These are phyloP conservation scores for Umbellularia californica DNA, from an alignment of 164 flowering plant species.

Conservation along the genomic window DNA sequence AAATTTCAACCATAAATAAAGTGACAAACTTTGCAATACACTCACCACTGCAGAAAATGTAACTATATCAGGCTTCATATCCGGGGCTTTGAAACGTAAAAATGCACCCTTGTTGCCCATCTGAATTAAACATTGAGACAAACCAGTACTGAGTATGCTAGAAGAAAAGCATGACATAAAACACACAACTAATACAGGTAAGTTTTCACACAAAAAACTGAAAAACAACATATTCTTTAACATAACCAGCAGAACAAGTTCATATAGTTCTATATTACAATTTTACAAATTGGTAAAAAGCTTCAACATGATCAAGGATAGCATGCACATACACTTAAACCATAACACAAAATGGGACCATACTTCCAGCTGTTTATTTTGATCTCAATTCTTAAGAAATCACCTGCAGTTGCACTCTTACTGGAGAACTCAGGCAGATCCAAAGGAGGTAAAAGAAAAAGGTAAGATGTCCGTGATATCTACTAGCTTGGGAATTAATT, in stretches of 20 bases:
- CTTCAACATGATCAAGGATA: neutral
- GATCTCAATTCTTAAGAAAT: no score
- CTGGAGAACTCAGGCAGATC: no score
- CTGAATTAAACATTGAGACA: conserved; percentile 34
- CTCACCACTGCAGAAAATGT: conserved; percentile 95
- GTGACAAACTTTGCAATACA: conserved; percentile 1
- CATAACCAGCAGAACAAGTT: no score
- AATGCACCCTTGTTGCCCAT: conserved; percentile 99
- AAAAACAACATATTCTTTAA: no score
- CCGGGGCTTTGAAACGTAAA: conserved; percentile 85
- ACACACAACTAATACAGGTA: neutral
- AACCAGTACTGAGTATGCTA: neutral
- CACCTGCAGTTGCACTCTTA: no score
- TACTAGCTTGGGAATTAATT: no score
- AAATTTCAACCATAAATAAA: neutral
- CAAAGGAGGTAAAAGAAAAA: no score
- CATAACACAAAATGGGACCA: neutral
- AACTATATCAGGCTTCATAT: conserved; percentile 79
- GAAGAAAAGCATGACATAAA: neutral
- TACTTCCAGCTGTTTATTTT: no score
- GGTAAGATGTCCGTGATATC: no score
- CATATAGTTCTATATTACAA: neutral
- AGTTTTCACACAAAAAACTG: no score
- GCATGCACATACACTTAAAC: neutral
- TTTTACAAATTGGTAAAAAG: neutral